These are phyloP conservation scores for Trametes pubescens DNA, from an alignment of 1,284 basidiomycete genomes.

Conservation along the genomic window DNA sequence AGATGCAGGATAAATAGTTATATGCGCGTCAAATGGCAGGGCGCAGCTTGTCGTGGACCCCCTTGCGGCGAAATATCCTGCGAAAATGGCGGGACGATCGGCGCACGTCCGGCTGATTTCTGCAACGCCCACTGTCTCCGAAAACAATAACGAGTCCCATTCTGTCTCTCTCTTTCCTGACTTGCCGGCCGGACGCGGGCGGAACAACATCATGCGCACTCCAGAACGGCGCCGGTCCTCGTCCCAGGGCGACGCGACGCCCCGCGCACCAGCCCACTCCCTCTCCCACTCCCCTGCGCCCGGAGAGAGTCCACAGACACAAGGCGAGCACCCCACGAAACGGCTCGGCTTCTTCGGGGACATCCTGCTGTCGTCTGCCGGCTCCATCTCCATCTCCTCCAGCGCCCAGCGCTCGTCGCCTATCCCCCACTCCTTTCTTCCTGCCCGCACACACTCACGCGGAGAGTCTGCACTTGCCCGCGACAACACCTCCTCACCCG, in stretches of 20 bases:
- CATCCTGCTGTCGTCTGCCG: constrained; percentile 41
- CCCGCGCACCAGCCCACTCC: constrained; percentile 26
- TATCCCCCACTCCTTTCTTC: constrained; percentile 35
- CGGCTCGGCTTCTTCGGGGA: constrained; percentile 44
- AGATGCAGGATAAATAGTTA: neutral
- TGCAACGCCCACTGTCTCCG: constrained; percentile 4
- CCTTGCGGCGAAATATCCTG: constrained; percentile 2
- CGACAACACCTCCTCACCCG: constrained; percentile 40
- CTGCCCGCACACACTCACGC: constrained; percentile 38
- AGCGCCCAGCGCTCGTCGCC: constrained; percentile 35
- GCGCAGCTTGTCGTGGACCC: neutral
- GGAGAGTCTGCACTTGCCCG: constrained; percentile 39
- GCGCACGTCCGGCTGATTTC: constrained; percentile 30
- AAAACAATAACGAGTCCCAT: constrained; percentile 11
- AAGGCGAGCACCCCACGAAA: constrained; percentile 22
- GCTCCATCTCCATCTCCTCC: constrained; percentile 28
- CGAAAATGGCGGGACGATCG: constrained; percentile 32
- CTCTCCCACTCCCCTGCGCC: neutral
- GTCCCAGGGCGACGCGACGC: constrained; percentile 41
- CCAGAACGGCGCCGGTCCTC: constrained; percentile 39
- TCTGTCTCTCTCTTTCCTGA: neutral
- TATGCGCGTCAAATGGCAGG: neutral
- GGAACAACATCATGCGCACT: constrained; percentile 20
- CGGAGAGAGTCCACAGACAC: neutral
- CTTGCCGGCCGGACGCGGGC: neutral